Evolutionary conservation across 805 yeast species (phyloP).

Genomic region (Brettanomyces sp.): DNA sequence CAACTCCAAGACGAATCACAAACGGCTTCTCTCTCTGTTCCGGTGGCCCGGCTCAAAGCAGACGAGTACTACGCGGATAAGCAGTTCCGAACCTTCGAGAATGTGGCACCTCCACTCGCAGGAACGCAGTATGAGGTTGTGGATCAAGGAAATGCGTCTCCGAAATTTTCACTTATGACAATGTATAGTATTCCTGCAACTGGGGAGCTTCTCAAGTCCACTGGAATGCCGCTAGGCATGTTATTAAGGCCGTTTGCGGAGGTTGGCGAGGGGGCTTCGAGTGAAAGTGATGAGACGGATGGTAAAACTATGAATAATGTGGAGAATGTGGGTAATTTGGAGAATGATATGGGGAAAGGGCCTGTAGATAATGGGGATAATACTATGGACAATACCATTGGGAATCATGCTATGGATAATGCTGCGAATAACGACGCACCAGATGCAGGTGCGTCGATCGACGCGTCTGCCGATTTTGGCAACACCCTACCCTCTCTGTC

Average conservation of each 20-base stretch:
- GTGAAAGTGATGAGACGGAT: slow-evolving; percentile 6
- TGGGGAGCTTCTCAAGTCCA: slow-evolving; percentile 55
- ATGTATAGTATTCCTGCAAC: slow-evolving; percentile 77
- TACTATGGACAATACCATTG: too few relatives aligned
- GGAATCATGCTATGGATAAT: too few relatives aligned
- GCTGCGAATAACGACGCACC: too few relatives aligned
- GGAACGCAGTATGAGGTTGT: slow-evolving; percentile 58
- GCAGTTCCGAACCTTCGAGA: slow-evolving; percentile 61
- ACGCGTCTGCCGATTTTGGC: too few relatives aligned
- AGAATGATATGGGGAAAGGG: too few relatives aligned
- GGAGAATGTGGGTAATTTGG: too few relatives aligned
- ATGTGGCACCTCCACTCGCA: slow-evolving; percentile 76
- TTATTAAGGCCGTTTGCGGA: slow-evolving; percentile 82
- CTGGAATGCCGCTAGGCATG: slow-evolving; percentile 76
- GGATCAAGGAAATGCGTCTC: slow-evolving; percentile 82
- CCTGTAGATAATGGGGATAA: too few relatives aligned
- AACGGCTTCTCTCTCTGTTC: slow-evolving; percentile 23
- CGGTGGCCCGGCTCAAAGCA: slow-evolving; percentile 23
- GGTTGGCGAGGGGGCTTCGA: slow-evolving; percentile 33
- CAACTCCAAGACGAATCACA: background rate
- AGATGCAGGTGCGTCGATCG: too few relatives aligned
- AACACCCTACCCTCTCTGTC: too few relatives aligned
- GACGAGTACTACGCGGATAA: slow-evolving; percentile 28
- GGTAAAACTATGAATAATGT: too few relatives aligned
- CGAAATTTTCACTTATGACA: slow-evolving; percentile 67